These are phyloP conservation scores for Leccinellum albellum DNA, from an alignment of 768 basidiomycete genomes.

Conservation along the genomic window DNA sequence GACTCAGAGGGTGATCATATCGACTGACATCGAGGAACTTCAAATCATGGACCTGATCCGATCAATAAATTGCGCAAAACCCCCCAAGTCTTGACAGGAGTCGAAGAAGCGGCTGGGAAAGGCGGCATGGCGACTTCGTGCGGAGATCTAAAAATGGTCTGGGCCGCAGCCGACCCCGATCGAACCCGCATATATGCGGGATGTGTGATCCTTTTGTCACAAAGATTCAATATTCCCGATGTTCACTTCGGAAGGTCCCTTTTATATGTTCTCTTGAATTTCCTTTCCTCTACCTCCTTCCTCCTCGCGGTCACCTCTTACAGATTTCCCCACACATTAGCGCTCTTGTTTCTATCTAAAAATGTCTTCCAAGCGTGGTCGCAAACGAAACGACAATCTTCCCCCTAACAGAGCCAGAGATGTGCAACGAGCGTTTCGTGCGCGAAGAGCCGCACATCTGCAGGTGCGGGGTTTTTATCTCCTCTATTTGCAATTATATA, in stretches of 20 bases:
- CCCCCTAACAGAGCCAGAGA: conserved; percentile 74
- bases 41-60: background rate
- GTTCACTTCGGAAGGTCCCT: conserved; percentile 32
- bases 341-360: conserved; percentile 14
- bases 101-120: conserved; percentile 14
- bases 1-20: background rate
- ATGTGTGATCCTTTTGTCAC: too few species aligned
- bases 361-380: conserved; percentile 86
- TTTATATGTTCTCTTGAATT: conserved; percentile 38
- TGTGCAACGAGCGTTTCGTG: conserved; percentile 86
- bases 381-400: conserved; percentile 67
- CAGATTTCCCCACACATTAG: conserved; percentile 11
- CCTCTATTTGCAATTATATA: conserved; percentile 39
- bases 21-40: background rate
- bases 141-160: conserved; percentile 36
- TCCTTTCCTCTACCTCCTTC: conserved; percentile 31
- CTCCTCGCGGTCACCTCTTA: conserved; percentile 30
- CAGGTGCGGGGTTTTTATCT: conserved; percentile 48
- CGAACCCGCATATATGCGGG: conserved; percentile 35
- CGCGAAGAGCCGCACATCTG: conserved; percentile 82
- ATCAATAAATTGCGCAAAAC: background rate
- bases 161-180: conserved; percentile 37
- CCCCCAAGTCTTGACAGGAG: conserved; percentile 22
- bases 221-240: conserved; percentile 33
- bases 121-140: conserved; percentile 27